Evolutionary conservation across 345 rosid species (phyloP).

Genomic region (Adansonia digitata): DNA sequence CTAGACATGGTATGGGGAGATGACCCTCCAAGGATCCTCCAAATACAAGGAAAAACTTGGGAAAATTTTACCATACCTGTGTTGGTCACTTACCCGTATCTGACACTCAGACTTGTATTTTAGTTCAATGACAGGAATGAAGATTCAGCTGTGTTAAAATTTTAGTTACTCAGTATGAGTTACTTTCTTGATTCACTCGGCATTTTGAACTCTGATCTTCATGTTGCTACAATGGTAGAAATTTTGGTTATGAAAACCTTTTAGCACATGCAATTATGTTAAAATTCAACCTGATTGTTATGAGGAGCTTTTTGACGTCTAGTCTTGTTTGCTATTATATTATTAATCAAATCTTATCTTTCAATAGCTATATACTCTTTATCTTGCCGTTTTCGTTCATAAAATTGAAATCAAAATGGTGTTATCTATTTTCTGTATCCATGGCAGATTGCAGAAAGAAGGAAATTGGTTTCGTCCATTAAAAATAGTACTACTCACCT

Average conservation of each 20-base stretch:
- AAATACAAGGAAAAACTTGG: too few relatives aligned
- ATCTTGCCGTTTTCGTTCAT: neutral
- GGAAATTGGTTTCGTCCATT: conserved; percentile 64
- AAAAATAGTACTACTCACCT: conserved; percentile 32
- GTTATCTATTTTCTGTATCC: neutral
- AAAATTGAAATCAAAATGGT: neutral
- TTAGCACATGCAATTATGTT: neutral
- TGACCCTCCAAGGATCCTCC: too few relatives aligned
- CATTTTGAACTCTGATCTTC: neutral
- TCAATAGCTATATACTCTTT: neutral
- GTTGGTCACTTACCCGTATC: too few relatives aligned
- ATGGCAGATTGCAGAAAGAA: conserved; percentile 74
- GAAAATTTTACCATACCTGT: too few relatives aligned
- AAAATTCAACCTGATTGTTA: neutral
- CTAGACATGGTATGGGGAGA: too few relatives aligned
- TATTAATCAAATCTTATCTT: neutral
- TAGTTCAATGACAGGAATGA: neutral
- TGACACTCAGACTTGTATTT: too few relatives aligned
- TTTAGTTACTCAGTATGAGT: neutral
- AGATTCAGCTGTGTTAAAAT: neutral
- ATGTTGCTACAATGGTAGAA: neutral
- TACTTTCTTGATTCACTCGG: neutral
- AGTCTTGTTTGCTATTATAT: too few relatives aligned
- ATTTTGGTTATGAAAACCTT: neutral
- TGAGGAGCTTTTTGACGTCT: neutral